Conservation (phyloP, 129 eudicot genomes). For the Arctium lappa region DNA sequence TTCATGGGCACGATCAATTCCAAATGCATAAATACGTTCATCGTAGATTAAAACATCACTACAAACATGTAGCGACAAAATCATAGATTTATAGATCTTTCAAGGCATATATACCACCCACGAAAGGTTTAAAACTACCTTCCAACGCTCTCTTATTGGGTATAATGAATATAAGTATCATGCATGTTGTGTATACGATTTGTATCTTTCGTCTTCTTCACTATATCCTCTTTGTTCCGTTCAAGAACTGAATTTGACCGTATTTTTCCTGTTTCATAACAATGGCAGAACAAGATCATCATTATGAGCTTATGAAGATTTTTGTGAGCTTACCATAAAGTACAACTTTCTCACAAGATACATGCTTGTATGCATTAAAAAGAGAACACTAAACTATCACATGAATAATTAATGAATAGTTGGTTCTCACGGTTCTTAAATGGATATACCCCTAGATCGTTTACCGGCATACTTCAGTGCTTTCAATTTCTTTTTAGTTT, state of each 20-base stretch:
- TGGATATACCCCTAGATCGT: not conserved
- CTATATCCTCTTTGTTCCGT: not conserved
- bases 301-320: not conserved
- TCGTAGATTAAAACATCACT: not conserved
- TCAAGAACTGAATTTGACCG: slow-evolving; percentile 33
- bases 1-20: not conserved
- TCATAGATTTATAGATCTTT: not conserved
- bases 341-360: not conserved
- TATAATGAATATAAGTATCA: slow-evolving; percentile 6
- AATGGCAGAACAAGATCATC: not conserved
- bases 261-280: slow-evolving; percentile 34
- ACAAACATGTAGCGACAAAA: slow-evolving; percentile 9
- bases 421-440: not conserved
- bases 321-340: not conserved
- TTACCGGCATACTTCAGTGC: too few species aligned
- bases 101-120: slow-evolving; percentile 20
- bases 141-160: slow-evolving; percentile 27
- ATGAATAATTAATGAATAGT: not conserved
- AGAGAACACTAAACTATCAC: not conserved
- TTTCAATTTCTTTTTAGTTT: too few species aligned
- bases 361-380: not conserved
- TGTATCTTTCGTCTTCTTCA: not conserved
- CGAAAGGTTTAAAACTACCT: not conserved
- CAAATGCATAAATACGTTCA: slow-evolving; percentile 14
- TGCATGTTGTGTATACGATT: not conserved